Percentiles rank a stretch among this genome's conserved stretches.
phyloP scores from a whole-genome alignment of 805 yeast genomes.

The Candida sithepensis region DNA sequence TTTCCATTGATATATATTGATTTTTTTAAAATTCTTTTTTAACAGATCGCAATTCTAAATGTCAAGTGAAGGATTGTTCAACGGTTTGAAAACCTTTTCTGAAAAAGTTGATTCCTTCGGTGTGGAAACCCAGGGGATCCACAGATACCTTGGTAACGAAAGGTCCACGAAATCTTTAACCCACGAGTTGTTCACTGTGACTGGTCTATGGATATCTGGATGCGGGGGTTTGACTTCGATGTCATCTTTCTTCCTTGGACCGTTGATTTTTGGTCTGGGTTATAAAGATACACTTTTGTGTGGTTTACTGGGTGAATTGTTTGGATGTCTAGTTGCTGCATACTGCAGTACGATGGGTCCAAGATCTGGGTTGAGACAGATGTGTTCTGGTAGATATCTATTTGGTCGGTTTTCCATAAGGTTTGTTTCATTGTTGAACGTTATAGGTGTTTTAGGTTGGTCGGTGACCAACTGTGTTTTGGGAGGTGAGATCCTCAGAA shows the following conservation, averaged over 20 bases:
- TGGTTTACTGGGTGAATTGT: constrained; percentile 58
- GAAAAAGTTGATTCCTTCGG: constrained; percentile 47
- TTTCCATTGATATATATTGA: too few species aligned
- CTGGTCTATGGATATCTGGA: constrained; percentile 81
- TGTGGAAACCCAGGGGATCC: constrained; percentile 78
- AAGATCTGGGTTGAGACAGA: constrained; percentile 82
- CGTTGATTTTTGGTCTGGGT: constrained; percentile 65
- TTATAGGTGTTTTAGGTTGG: constrained; percentile 87
- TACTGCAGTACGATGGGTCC: constrained; percentile 89
- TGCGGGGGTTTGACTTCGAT: constrained; percentile 87
- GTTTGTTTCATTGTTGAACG: constrained; percentile 65
- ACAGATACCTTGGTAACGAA: constrained; percentile 65
- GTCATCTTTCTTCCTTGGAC: constrained; percentile 79
- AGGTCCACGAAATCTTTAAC: constrained; percentile 18
- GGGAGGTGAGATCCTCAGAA: constrained; percentile 78
- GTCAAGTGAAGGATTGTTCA: not conserved
- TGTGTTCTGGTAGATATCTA: constrained; percentile 75
- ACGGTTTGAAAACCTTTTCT: constrained; percentile 14
- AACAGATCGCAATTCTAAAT: too few species aligned
- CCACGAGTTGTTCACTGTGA: constrained; percentile 38
- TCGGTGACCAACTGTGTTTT: constrained; percentile 85
- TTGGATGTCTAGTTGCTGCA: constrained; percentile 78
- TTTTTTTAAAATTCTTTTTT: too few species aligned
- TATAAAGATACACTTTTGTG: constrained; percentile 58
- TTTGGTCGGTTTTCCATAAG: constrained; percentile 88